Conservation (phyloP, 2,329 filamentous ascomycete genomes). For the Colletotrichum phormii region DNA sequence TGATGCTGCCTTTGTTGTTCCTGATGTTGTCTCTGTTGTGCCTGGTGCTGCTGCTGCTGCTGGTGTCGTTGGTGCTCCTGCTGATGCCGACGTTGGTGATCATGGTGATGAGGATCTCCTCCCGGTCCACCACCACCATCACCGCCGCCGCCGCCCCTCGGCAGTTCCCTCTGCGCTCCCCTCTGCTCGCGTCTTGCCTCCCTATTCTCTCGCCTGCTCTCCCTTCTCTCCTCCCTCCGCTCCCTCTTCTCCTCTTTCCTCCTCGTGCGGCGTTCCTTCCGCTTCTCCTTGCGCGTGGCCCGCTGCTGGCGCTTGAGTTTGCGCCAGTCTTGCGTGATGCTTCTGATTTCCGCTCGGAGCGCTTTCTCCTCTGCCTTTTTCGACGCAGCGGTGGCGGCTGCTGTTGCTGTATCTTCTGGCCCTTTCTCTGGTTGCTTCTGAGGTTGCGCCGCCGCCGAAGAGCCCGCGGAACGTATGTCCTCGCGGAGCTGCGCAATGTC, state of each 20-base stretch:
- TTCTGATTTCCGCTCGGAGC: slow-evolving; percentile 57
- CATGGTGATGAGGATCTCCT: slow-evolving; percentile 6
- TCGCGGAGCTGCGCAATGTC: slow-evolving; percentile 47
- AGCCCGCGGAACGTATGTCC: slow-evolving; percentile 2
- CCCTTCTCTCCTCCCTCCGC: slow-evolving; percentile 44
- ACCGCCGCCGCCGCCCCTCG: background rate
- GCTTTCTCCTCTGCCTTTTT: slow-evolving; percentile 47
- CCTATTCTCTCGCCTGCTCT: slow-evolving; percentile 45
- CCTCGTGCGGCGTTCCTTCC: slow-evolving; percentile 43
- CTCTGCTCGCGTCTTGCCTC: slow-evolving; percentile 46
- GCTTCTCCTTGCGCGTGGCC: slow-evolving; percentile 46
- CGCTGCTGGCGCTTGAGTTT: slow-evolving; percentile 45
- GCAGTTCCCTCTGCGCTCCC: slow-evolving; percentile 44
- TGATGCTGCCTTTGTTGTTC: slow-evolving; percentile 18
- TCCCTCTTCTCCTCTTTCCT: slow-evolving; percentile 48
- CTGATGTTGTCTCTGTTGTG: background rate
- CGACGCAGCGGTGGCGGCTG: background rate
- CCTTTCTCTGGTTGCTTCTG: background rate
- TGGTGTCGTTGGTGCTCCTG: background rate
- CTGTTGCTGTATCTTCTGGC: background rate
- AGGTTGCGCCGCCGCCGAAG: background rate
- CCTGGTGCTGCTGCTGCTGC: background rate
- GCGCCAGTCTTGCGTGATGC: slow-evolving; percentile 57
- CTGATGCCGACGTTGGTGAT: slow-evolving; percentile 7
- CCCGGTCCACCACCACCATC: background rate